phyloP scores from a whole-genome alignment of 1,284 basidiomycete genomes.

The Pseudozyma hubeiensis region DNA sequence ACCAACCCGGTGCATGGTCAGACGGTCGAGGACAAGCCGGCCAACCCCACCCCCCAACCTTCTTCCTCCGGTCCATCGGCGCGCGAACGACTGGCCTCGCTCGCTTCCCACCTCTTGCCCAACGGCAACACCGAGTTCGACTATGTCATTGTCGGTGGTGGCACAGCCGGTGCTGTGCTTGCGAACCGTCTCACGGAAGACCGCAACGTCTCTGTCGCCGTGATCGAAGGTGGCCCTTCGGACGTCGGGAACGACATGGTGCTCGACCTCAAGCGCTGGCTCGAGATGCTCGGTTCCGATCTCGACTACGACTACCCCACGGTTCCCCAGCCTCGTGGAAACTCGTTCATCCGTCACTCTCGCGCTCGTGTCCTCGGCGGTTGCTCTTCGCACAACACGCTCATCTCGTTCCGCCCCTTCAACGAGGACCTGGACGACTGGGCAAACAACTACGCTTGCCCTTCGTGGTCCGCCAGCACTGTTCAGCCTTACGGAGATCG shows the following conservation, averaged over 20 bases:
- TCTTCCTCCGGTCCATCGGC: conserved; percentile 40
- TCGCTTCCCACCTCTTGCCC: conserved; percentile 63
- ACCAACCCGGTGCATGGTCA: conserved; percentile 57
- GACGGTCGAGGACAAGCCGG: conserved; percentile 44
- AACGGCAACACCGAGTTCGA: conserved; percentile 63
- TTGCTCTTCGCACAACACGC: conserved; percentile 69
- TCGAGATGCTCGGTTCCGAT: conserved; percentile 68
- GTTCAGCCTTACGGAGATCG: conserved; percentile 68
- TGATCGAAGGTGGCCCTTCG: conserved; percentile 68
- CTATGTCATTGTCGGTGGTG: conserved; percentile 68
- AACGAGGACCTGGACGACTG: conserved; percentile 68
- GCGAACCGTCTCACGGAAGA: conserved; percentile 69
- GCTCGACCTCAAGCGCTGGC: conserved; percentile 67
- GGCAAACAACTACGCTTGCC: conserved; percentile 64
- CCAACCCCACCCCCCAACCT: conserved; percentile 20
- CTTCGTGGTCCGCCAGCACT: conserved; percentile 58
- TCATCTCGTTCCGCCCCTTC: conserved; percentile 69
- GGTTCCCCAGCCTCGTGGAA: conserved; percentile 67
- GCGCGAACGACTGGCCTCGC: conserved; percentile 54
- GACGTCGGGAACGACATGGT: conserved; percentile 67
- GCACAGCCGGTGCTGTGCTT: conserved; percentile 68
- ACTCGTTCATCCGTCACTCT: conserved; percentile 69
- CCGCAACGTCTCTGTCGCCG: conserved; percentile 63
- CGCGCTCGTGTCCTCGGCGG: conserved; percentile 68
- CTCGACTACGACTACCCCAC: conserved; percentile 69